A percentile compares a stretch with the other conserved stretches of the same genome.
Evolutionary conservation across 1,284 basidiomycete genomes (phyloP).

Genomic region (Ustilago bromivora): DNA sequence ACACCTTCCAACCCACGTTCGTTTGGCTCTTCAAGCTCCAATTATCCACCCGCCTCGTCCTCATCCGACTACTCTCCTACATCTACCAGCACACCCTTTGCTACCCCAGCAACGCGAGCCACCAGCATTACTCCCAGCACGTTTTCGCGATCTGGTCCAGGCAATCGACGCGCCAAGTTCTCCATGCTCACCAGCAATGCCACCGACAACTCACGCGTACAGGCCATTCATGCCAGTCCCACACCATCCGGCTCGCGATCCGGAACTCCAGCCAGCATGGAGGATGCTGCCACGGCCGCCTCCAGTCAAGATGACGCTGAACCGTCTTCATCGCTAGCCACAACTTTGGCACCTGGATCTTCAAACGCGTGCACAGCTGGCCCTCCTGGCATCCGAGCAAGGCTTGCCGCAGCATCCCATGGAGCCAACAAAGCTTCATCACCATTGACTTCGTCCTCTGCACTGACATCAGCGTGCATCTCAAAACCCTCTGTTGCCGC

Average conservation of each 20-base stretch:
- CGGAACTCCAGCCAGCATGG: constrained; percentile 41
- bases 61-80: constrained; percentile 54
- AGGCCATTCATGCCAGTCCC: constrained; percentile 42
- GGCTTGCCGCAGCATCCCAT: constrained; percentile 8
- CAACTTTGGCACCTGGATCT: constrained; percentile 12
- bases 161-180: constrained; percentile 50
- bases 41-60: constrained; percentile 34
- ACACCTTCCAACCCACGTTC: constrained; percentile 49
- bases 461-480: background rate
- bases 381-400: constrained; percentile 19
- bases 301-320: constrained; percentile 15
- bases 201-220: constrained; percentile 20
- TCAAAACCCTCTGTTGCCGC: background rate
- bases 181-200: constrained; percentile 36
- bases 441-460: constrained; percentile 10
- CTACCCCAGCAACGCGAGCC: constrained; percentile 45
- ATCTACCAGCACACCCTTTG: constrained; percentile 51
- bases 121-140: constrained; percentile 52
- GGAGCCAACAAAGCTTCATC: constrained; percentile 18
- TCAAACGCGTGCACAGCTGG: constrained; percentile 7
- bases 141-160: constrained; percentile 52
- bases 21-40: constrained; percentile 30
- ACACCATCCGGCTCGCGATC: constrained; percentile 47
- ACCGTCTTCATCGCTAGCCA: constrained; percentile 8
- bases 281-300: constrained; percentile 18